These are phyloP conservation scores for Casaregolazyma lundiana DNA, from an alignment of 1,139 yeast species.

Conservation along the genomic window DNA sequence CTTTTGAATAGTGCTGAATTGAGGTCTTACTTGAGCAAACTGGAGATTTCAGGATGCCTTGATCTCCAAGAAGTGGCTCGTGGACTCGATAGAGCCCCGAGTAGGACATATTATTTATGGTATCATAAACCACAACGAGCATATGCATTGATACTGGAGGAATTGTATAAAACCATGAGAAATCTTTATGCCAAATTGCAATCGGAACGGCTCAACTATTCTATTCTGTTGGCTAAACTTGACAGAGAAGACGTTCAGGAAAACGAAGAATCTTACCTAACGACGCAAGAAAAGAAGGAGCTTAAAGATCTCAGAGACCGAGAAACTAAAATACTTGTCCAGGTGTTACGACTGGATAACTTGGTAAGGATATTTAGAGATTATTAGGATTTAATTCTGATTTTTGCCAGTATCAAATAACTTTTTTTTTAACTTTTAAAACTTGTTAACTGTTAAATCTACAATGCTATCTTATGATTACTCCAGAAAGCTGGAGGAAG, in stretches of 20 bases:
- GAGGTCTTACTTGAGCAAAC: conserved; percentile 41
- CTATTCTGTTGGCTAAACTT: conserved; percentile 68
- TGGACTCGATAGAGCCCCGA: conserved; percentile 87
- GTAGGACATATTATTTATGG: conserved; percentile 79
- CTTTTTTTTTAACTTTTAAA: no score
- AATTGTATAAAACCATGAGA: conserved; percentile 64
- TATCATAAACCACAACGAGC: conserved; percentile 58
- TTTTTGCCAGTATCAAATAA: background rate
- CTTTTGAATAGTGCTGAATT: conserved; percentile 73
- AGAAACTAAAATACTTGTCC: conserved; percentile 35
- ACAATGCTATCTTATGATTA: conserved; percentile 53
- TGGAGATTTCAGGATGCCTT: conserved; percentile 38
- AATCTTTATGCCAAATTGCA: conserved; percentile 54
- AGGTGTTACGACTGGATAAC: conserved; percentile 33
- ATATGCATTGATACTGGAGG: conserved; percentile 47
- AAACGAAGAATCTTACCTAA: conserved; percentile 65
- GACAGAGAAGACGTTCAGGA: conserved; percentile 89
- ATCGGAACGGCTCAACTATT: conserved; percentile 55
- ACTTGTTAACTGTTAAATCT: no score
- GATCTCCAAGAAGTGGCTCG: conserved; percentile 83
- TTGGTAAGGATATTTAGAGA: conserved; percentile 39
- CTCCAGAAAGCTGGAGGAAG: conserved; percentile 73
- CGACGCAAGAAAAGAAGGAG: conserved; percentile 71
- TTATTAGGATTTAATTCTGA: conserved; percentile 23
- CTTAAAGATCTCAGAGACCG: conserved; percentile 45